Conservation (phyloP, 1,284 basidiomycete genomes). For the Grifola frondosa region DNA sequence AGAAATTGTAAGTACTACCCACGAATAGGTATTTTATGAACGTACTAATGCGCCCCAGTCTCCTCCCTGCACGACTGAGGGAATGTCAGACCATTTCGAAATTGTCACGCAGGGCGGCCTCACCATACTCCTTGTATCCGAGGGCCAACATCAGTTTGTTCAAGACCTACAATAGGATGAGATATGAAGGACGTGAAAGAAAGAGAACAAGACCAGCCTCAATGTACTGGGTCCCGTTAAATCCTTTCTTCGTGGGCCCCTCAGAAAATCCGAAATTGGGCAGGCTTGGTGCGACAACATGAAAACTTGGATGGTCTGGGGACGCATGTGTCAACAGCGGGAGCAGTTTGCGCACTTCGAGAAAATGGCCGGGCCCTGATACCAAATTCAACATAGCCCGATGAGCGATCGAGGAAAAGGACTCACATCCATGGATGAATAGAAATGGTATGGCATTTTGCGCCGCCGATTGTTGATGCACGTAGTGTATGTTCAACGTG, state of each 20-base stretch:
- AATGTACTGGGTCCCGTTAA: conserved; percentile 28
- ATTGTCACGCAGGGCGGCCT: not conserved
- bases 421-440: conserved; percentile 50
- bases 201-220: conserved; percentile 23
- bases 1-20: not conserved
- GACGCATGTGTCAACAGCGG: conserved; percentile 45
- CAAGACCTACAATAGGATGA: conserved; percentile 27
- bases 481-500: conserved; percentile 42
- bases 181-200: not conserved
- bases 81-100: not conserved
- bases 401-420: not conserved
- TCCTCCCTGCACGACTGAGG: conserved; percentile 40
- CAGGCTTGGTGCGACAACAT: conserved; percentile 54
- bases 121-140: conserved; percentile 31
- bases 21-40: not conserved
- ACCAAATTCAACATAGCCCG: not conserved
- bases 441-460: conserved; percentile 43
- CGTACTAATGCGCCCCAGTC: conserved; percentile 28
- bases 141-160: conserved; percentile 25
- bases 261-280: conserved; percentile 59
- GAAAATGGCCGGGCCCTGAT: conserved; percentile 60
- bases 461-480: conserved; percentile 39
- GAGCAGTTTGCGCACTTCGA: conserved; percentile 54
- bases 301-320: conserved; percentile 51
- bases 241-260: conserved; percentile 39